Evolutionary conservation across 2,329 filamentous ascomycete species (phyloP).

Genomic region (Achaetomium macrosporum): DNA sequence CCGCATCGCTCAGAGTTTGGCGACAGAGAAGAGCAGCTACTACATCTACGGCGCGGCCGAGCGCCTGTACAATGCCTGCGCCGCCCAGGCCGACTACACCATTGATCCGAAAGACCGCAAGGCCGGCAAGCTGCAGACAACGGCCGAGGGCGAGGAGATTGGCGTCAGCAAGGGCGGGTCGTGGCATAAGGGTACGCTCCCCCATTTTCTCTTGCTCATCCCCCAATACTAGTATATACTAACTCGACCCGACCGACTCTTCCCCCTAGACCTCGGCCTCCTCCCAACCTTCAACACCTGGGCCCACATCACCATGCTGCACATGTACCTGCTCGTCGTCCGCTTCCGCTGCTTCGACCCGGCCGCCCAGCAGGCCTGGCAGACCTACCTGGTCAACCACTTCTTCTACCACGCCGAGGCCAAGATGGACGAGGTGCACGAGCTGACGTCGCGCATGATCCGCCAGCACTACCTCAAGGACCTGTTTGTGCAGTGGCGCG

Average conservation of each 20-base stretch:
- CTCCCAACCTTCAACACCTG: constrained; percentile 88
- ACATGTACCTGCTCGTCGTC: constrained; percentile 87
- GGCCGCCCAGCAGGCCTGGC: constrained; percentile 66
- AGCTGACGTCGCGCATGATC: constrained; percentile 52
- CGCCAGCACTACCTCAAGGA: constrained; percentile 73
- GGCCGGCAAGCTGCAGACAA: constrained; percentile 61
- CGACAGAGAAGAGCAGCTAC: constrained; percentile 43
- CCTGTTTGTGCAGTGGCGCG: constrained; percentile 89
- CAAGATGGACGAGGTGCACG: constrained; percentile 75
- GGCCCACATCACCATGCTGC: constrained; percentile 92
- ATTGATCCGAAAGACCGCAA: constrained; percentile 64
- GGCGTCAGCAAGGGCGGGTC: constrained; percentile 61
- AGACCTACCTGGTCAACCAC: constrained; percentile 87
- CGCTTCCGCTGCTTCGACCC: constrained; percentile 73
- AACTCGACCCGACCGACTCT: constrained; percentile 4
- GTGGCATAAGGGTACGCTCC: constrained; percentile 71
- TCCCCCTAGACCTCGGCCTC: constrained; percentile 61
- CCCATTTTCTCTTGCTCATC: not conserved
- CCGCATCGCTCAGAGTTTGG: constrained; percentile 8
- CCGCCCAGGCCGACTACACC: constrained; percentile 66
- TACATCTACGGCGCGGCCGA: constrained; percentile 75
- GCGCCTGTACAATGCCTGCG: constrained; percentile 69
- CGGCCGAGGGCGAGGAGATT: constrained; percentile 74
- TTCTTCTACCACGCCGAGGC: constrained; percentile 89
- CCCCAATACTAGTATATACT: not conserved